Conservation (phyloP, 495 filamentous ascomycete species). For the Bathelium albidoporum region DNA sequence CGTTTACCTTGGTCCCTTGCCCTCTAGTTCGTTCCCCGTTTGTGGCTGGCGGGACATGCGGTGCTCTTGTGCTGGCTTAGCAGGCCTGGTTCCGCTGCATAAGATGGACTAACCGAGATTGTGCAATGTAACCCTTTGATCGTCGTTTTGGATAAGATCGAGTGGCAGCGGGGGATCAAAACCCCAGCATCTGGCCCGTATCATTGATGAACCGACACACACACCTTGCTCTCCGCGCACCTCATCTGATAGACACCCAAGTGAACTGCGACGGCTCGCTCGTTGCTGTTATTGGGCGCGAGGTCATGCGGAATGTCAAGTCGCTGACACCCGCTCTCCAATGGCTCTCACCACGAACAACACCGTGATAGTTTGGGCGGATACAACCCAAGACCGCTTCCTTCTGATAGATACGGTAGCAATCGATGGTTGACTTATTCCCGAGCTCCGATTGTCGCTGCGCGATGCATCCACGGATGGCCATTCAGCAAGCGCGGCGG, state of each 20-base stretch:
- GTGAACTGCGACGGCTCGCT: background rate
- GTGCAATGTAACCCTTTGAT: slow-evolving; percentile 6
- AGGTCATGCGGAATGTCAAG: background rate
- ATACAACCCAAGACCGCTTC: slow-evolving; percentile 1
- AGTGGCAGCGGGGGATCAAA: background rate
- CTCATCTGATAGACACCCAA: background rate
- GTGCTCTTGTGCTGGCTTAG: background rate
- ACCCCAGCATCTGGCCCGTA: background rate
- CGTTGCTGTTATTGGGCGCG: background rate
- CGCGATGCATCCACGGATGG: background rate
- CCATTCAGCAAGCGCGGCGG: background rate
- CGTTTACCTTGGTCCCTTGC: background rate
- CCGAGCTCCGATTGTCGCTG: background rate
- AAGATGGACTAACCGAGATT: background rate
- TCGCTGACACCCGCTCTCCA: background rate
- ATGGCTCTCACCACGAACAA: background rate
- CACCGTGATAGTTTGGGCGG: background rate
- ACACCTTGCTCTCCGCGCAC: background rate
- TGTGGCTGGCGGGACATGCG: background rate
- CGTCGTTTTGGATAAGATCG: background rate
- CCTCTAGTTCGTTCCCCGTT: background rate
- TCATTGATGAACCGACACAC: background rate
- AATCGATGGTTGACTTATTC: background rate
- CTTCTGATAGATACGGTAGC: background rate
- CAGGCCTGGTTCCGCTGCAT: background rate